A percentile compares a stretch with the other conserved stretches of the same genome.
Evolutionary conservation across 768 basidiomycete genomes (phyloP).

Genomic region (Suillus subluteus): DNA sequence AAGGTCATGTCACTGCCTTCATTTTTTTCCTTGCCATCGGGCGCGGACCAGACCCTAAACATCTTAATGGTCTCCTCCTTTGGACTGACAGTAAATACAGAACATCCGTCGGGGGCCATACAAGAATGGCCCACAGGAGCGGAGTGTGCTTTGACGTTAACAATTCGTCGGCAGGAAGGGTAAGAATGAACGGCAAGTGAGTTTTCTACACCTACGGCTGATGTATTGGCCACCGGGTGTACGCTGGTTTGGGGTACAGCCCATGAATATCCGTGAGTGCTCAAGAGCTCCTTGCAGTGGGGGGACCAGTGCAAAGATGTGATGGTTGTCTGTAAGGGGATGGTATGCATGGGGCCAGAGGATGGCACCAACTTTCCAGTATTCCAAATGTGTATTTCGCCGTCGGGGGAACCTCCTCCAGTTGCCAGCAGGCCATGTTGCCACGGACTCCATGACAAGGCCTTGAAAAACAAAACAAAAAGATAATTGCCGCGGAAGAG

Average conservation of each 20-base stretch:
- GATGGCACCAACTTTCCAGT: slow-evolving; percentile 44
- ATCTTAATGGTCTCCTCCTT: slow-evolving; percentile 71
- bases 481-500: background rate
- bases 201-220: slow-evolving; percentile 37
- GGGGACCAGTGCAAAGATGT: slow-evolving; percentile 71
- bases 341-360: slow-evolving; percentile 50
- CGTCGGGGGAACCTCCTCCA: slow-evolving; percentile 67
- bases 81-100: slow-evolving; percentile 65
- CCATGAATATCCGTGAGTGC: slow-evolving; percentile 62
- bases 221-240: slow-evolving; percentile 21
- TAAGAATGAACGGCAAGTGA: slow-evolving; percentile 55
- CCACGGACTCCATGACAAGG: slow-evolving; percentile 79
- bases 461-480: slow-evolving; percentile 40
- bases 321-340: slow-evolving; percentile 51
- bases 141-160: slow-evolving; percentile 59
- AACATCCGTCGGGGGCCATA: slow-evolving; percentile 63
- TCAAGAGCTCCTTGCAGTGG: slow-evolving; percentile 85
- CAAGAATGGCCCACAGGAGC: slow-evolving; percentile 62
- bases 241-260: slow-evolving; percentile 23
- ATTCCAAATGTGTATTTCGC: slow-evolving; percentile 58
- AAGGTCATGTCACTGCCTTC: slow-evolving; percentile 25
- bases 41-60: slow-evolving; percentile 65
- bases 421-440: slow-evolving; percentile 67
- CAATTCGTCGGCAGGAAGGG: slow-evolving; percentile 53
- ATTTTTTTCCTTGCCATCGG: slow-evolving; percentile 22